These are phyloP conservation scores for Calendula officinalis DNA, from an alignment of 129 eudicot genomes.

Conservation along the genomic window DNA sequence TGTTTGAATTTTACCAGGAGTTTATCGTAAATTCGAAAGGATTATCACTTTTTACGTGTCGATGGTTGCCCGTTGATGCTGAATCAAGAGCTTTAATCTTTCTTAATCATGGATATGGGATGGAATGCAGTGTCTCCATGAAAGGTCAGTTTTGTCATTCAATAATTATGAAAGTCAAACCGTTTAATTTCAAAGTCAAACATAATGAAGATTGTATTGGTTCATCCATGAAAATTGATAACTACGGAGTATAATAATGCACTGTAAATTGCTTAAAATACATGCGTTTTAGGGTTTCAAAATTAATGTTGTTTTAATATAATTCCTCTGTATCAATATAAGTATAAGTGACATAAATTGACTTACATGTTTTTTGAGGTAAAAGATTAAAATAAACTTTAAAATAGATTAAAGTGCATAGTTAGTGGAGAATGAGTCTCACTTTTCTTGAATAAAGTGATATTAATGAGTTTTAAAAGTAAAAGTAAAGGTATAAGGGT, in stretches of 20 bases:
- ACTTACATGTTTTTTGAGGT: no score
- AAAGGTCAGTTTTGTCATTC: constrained; percentile 43
- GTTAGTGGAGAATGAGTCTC: no score
- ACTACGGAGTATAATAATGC: neutral
- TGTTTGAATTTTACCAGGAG: constrained; percentile 44
- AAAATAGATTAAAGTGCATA: no score
- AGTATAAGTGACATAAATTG: no score
- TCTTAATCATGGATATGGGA: constrained; percentile 90
- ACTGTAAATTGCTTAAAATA: neutral
- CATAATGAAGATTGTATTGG: neutral
- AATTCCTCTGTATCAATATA: no score
- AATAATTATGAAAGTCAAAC: neutral
- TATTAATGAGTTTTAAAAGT: no score
- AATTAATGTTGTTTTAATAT: no score
- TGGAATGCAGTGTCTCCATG: constrained; percentile 94
- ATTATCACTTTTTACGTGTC: constrained; percentile 70
- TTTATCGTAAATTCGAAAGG: constrained; percentile 51
- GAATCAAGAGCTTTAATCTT: constrained; percentile 84
- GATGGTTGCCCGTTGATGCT: constrained; percentile 53
- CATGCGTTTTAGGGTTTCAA: neutral
- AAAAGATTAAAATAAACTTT: no score
- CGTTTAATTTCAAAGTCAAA: neutral
- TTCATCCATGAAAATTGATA: neutral
- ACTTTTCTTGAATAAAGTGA: no score
- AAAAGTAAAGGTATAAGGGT: no score